Percentiles rank a stretch among this genome's conserved stretches.
Conservation (phyloP, 345 rosid species). For the Brassica incana region DNA sequence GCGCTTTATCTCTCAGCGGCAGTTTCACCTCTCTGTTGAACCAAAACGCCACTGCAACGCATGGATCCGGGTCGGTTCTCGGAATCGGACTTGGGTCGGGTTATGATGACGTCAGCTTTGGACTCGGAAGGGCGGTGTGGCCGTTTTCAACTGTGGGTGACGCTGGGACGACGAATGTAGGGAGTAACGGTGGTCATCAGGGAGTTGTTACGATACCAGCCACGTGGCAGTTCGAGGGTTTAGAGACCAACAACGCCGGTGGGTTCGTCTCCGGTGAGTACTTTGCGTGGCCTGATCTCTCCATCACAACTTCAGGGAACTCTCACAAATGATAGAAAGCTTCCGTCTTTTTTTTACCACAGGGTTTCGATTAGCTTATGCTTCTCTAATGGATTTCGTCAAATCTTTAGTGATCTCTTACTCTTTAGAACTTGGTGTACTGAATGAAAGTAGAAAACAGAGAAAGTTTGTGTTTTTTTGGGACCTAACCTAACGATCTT, state of each 20-base stretch:
- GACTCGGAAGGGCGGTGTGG: constrained; percentile 78
- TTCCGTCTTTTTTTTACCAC: constrained; percentile 9
- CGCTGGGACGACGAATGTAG: constrained; percentile 31
- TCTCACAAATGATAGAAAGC: constrained; percentile 56
- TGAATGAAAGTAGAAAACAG: constrained; percentile 22
- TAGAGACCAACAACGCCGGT: constrained; percentile 39
- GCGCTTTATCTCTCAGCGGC: constrained; percentile 39
- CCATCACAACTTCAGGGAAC: constrained; percentile 83
- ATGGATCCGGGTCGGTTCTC: constrained; percentile 63
- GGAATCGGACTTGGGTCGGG: constrained; percentile 62
- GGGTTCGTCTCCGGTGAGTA: constrained; percentile 69
- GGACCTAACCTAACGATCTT: constrained; percentile 9
- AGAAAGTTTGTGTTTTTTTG: constrained; percentile 18
- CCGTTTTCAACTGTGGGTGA: constrained; percentile 46
- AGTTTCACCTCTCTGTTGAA: constrained; percentile 77
- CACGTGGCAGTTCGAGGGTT: constrained; percentile 84
- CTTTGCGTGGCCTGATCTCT: constrained; percentile 86
- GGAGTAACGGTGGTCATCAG: constrained; percentile 36
- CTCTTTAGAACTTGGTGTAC: constrained; percentile 29
- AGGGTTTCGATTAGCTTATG: constrained; percentile 6
- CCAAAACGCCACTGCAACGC: constrained; percentile 38
- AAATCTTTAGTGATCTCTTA: constrained; percentile 8
- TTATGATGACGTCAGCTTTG: constrained; percentile 64
- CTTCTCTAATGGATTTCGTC: neutral
- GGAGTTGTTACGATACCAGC: constrained; percentile 37